Evolutionary conservation across 352 stramenopile genomes (phyloP).

Genomic region (Pythium rhizo-oryzae): DNA sequence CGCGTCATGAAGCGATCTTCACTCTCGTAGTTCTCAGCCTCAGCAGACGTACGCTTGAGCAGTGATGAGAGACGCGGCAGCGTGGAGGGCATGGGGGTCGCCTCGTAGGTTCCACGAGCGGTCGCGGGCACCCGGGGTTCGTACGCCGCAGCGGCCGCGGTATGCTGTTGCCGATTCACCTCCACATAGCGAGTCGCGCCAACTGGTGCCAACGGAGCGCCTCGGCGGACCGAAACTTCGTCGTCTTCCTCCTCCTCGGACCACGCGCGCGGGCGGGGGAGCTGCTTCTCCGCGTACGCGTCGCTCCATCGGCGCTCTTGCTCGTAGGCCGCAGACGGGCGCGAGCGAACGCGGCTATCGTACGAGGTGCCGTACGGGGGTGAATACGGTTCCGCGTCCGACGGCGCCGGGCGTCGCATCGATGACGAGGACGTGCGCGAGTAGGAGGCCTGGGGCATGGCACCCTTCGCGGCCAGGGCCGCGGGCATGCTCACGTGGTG

Average conservation of each 20-base stretch:
- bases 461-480: background rate
- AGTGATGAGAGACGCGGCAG: conserved; percentile 26
- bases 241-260: conserved; percentile 6
- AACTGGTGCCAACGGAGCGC: background rate
- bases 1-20: conserved; percentile 14
- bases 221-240: conserved; percentile 1
- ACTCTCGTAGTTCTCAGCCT: conserved; percentile 11
- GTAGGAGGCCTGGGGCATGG: background rate
- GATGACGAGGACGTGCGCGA: background rate
- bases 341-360: conserved; percentile 18
- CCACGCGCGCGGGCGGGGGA: conserved; percentile 1
- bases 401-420: conserved; percentile 3
- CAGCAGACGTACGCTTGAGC: conserved; percentile 11
- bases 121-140: background rate
- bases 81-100: conserved; percentile 6
- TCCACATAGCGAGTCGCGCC: background rate
- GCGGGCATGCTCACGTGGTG: background rate
- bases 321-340: conserved; percentile 3
- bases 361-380: conserved; percentile 3
- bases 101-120: background rate
- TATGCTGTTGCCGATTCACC: background rate
- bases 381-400: background rate
- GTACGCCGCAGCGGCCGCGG: background rate
- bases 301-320: conserved; percentile 8
- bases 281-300: conserved; percentile 14